These are phyloP conservation scores for Nemania sp. DNA, from an alignment of 2,329 filamentous ascomycete species.

Conservation along the genomic window DNA sequence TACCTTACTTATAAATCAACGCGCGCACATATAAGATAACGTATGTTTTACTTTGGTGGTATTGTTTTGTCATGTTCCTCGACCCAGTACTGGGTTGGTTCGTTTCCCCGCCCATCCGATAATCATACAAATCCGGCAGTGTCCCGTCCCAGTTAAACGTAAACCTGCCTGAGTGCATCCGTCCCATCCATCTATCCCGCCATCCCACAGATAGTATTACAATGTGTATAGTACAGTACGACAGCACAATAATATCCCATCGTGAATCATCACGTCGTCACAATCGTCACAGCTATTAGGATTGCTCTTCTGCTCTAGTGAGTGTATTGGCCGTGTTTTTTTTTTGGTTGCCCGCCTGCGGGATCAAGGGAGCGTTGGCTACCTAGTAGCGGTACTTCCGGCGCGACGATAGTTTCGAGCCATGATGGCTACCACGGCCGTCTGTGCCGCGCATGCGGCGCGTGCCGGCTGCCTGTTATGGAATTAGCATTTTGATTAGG, in stretches of 20 bases:
- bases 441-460: constrained; percentile 76
- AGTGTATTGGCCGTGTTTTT: too few species aligned
- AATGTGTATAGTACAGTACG: constrained; percentile 6
- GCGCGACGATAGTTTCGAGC: constrained; percentile 7
- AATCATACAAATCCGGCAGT: background rate
- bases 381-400: constrained; percentile 25
- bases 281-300: background rate
- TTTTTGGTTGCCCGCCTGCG: background rate
- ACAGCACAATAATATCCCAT: background rate
- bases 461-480: constrained; percentile 69
- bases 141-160: background rate
- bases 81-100: background rate
- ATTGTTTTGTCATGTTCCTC: background rate
- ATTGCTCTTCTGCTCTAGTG: background rate
- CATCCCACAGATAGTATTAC: constrained; percentile 6
- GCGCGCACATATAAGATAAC: too few species aligned
- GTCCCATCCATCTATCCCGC: background rate
- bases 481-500: background rate
- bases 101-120: background rate
- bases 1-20: too few species aligned
- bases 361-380: background rate
- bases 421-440: constrained; percentile 60
- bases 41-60: background rate
- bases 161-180: too few species aligned
- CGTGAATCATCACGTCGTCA: background rate